Evolutionary conservation across 257 asterid species (phyloP).

Genomic region (Penstemon davidsonii): DNA sequence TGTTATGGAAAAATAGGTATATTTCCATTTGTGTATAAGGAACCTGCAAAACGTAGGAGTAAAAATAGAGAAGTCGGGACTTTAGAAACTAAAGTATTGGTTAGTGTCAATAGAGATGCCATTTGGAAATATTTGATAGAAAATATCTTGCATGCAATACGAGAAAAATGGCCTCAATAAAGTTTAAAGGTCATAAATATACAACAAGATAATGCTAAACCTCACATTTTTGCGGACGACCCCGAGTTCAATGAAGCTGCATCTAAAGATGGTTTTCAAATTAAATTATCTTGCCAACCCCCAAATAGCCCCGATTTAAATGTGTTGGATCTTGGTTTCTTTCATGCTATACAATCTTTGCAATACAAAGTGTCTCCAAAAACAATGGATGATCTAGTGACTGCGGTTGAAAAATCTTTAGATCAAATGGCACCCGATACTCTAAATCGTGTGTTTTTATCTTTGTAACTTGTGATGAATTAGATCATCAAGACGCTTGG

Average conservation of each 20-base stretch:
- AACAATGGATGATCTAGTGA: too few species aligned
- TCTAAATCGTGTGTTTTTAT: too few species aligned
- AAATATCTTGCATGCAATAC: neutral
- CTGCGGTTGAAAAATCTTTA: too few species aligned
- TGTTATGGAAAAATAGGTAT: neutral
- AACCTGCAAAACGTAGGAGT: too few species aligned
- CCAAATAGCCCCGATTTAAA: neutral
- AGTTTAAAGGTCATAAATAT: neutral
- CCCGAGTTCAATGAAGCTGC: neutral
- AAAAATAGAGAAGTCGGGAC: neutral
- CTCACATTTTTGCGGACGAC: neutral
- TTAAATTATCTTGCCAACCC: neutral
- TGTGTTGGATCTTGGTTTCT: neutral
- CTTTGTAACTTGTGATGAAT: too few species aligned
- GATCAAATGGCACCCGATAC: too few species aligned
- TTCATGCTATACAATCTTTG: neutral
- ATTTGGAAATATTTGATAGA: neutral
- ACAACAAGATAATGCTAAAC: neutral
- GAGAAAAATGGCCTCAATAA: neutral
- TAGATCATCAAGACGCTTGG: too few species aligned
- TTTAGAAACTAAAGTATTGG: neutral
- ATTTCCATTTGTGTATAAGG: neutral
- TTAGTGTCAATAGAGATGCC: neutral
- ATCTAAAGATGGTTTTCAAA: neutral
- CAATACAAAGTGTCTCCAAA: neutral